Evolutionary conservation across 345 rosid species (phyloP), one percentile per base, ranked within the genome.

Genomic region (Citrus reticulata): DNA sequence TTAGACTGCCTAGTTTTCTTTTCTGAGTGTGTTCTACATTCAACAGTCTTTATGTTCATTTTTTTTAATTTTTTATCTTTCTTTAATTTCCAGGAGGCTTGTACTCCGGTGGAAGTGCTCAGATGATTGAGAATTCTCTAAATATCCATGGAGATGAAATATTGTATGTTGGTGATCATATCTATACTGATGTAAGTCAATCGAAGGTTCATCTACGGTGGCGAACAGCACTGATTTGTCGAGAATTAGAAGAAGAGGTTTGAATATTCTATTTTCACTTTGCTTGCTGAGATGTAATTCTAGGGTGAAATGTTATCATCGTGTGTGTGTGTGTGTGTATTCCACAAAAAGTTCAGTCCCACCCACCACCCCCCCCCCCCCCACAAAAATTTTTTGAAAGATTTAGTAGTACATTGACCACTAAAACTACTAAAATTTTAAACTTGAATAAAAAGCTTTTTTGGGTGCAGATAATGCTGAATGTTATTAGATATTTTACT

Each of bases 71-170:
- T 74, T 40, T 66, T 46, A 46, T n/a, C 67, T 74, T 80, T 68
- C 19, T 76, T 49, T 74, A 76, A 81, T 79, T 68, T 67, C 62
- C 83, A 93, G 97, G 98, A 67, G 95, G 98, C 25, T 46, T 95
- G 85, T 95, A 93, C 85, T 95, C 98, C 0, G 98, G 98, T 63
- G 98, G 98, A 83, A 93, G 98, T 88, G 98, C 98, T 81, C 98
- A 93, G 81, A 91, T 95, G 95, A 78, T 95, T 61, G 98, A 95
- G 87, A 95, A 84, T 83, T 95, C 98, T 77, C 86, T 95, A 66
- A 80, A 88, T 73, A 80, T 95, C 77, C 98, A 95, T 54, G 98
- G 98, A n/a, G 98, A 95, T 79, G 98, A 95, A 79, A 91, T 95
- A 80, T 81, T 95, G 74, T 95, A 93, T 82, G 98, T 95, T 11